Base-by-base conservation (phyloP, 768 basidiomycete species). In the Chlorophyllum brunneum region DNA sequence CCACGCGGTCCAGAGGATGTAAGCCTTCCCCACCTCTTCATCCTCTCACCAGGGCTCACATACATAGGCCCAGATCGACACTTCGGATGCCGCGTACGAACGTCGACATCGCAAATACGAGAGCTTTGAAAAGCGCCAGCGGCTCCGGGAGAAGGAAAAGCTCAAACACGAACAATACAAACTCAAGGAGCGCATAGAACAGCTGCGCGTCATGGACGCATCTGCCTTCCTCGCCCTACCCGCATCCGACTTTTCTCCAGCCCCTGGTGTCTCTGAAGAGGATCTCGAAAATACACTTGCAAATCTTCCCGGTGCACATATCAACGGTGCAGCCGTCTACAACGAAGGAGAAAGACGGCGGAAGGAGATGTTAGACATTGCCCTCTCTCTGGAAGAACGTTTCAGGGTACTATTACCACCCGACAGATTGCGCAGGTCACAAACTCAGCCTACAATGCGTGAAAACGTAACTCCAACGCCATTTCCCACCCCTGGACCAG, bases 111-210 rank as follows among this genome's bases (percentile, higher is more conserved):
- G 83, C 46, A 92, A 89, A 63, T 93, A 89, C 66, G 92, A 94
- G 65, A 79, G 78, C 11, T 86, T 89, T 54, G 93, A 95, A 68
- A 91, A 90, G 64, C 81, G 91, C 6, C 83, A 86, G 62, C 85
- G 92, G 3, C 71, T 89, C 29, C 82, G 92, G 49, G 92, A 95
- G 69, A 92, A 92, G 68, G 92, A 95, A 68, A 92, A 92, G 64
- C 79, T 95, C 49, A 86, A 88, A 67, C 86, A 92, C 58, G 92
- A 94, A 62, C 90, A 92, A 59, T 92, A 93, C 71, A 92, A 92
- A 64, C 81, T 95, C 61, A 87, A 88, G 66, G 86, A 92, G 62
- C 82, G 92, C 30, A 87, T 94, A 55, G 91, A 94, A 46, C 87
- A 93, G 61, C 75, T 94, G 51, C 79, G 76, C 50, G 75, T 73